Evolutionary conservation across 495 filamentous ascomycete genomes (phyloP).

Genomic region (Articulospora tetracladia): DNA sequence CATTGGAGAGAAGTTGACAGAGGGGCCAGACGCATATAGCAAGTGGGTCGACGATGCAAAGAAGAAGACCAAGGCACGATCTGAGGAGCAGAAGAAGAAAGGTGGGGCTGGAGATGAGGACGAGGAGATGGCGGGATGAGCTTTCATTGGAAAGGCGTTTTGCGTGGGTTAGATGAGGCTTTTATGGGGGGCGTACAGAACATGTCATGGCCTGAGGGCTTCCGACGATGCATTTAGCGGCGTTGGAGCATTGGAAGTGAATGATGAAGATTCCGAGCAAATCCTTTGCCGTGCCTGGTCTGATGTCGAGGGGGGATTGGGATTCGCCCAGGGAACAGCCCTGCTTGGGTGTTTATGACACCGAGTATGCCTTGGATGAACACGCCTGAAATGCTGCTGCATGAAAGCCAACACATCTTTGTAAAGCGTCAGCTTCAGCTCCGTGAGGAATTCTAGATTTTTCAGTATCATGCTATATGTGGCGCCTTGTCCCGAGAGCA

Average conservation of each 20-base stretch:
- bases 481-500: too few species aligned
- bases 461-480: too few species aligned
- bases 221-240: not conserved
- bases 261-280: not conserved
- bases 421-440: too few species aligned
- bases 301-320: too few species aligned
- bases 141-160: not conserved
- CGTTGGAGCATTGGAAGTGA: not conserved
- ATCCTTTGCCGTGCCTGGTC: too few species aligned
- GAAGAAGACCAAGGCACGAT: slow-evolving; percentile 63
- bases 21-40: slow-evolving; percentile 53
- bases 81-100: slow-evolving; percentile 44
- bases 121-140: slow-evolving; percentile 22
- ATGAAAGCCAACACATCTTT: too few species aligned
- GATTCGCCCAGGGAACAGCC: too few species aligned
- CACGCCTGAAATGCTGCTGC: too few species aligned
- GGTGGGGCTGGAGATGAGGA: slow-evolving; percentile 16
- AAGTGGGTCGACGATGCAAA: slow-evolving; percentile 79
- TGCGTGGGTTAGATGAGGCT: not conserved
- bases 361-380: too few species aligned
- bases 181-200: not conserved
- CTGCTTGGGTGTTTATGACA: too few species aligned
- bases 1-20: slow-evolving; percentile 61
- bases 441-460: too few species aligned
- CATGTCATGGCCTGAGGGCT: not conserved